Base-by-base conservation (phyloP, 2,329 filamentous ascomycete species). In the Tricladium varicosporioides region DNA sequence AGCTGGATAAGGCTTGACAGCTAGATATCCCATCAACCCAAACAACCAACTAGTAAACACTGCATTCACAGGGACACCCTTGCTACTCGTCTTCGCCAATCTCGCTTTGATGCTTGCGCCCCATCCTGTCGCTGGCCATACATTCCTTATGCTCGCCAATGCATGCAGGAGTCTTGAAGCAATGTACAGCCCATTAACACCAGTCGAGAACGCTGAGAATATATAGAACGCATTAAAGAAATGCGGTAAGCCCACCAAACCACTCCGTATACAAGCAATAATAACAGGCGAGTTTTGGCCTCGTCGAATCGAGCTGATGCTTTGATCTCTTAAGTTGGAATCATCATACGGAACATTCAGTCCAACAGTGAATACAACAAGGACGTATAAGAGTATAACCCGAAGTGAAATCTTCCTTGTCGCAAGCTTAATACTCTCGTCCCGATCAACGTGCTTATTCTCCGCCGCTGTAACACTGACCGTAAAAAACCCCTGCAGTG, bases 221-320 rank as follows among this genome's bases (percentile, higher is more conserved):
- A 78, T 70, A 64, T 74, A 76, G 57, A 78, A 74, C 1, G 71
- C 75, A 51, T 77, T 77, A 63, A 77, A 72, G 53, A 78, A 71
- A 46, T 72, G 71, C 1, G 76, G 75, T 61, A 70, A 70, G 5
- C 65, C 67, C 2, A 67, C 64, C 16, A 76, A 63, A 11, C 71
- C 70, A 43, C 71, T 74, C 31, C 73, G 68, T 2, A 78, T 71
- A 42, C 72, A 72, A 8, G 75, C 71, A 18, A 78, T 65, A 27
- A 78, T 71, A 56, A 74, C 75, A 1, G 70, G 62, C 40, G 70
- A 72, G 57, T 71, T 70, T 11, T 72, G 69, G 15, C 73, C 73
- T 31, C 50, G 53, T 9, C 50, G 43, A 16, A 59, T 59, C 9
- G 59, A 57, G 36, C 48, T 59, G 49, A 59, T 56, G 7, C 51